Evolutionary conservation across 2,329 filamentous ascomycete species (phyloP).

Genomic region (Plectosphaerella cucumerina): DNA sequence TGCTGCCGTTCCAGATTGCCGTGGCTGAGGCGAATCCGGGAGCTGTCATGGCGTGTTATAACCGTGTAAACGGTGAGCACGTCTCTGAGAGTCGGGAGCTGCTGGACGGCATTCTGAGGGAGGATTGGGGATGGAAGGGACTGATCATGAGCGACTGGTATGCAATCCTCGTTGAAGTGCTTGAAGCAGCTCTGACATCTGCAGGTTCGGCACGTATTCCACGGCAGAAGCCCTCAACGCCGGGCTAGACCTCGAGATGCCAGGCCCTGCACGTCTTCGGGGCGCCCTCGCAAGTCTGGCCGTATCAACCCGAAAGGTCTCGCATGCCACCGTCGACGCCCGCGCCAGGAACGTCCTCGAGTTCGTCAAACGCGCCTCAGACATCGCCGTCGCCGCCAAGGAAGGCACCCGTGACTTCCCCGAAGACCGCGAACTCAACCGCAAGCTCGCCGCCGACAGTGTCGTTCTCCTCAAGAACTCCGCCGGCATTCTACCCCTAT

Average conservation of each 20-base stretch:
- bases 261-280: slow-evolving; percentile 42
- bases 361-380: slow-evolving; percentile 51
- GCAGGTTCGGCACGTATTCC: slow-evolving; percentile 46
- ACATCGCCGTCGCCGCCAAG: slow-evolving; percentile 34
- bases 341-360: slow-evolving; percentile 52
- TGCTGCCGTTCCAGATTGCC: slow-evolving; percentile 53
- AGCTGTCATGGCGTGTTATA: slow-evolving; percentile 54
- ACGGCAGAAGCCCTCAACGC: slow-evolving; percentile 43
- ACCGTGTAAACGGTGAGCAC: slow-evolving; percentile 29
- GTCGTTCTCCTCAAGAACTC: slow-evolving; percentile 76
- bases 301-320: neutral
- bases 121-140: slow-evolving; percentile 54
- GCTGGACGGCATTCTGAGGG: slow-evolving; percentile 40
- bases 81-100: slow-evolving; percentile 31
- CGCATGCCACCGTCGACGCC: slow-evolving; percentile 39
- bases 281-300: neutral
- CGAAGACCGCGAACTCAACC: slow-evolving; percentile 56
- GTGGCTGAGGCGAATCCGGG: slow-evolving; percentile 46
- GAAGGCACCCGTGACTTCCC: slow-evolving; percentile 29
- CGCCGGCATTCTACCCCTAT: slow-evolving; percentile 54
- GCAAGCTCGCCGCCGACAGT: slow-evolving; percentile 54
- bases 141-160: slow-evolving; percentile 56
- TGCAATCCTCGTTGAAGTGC: slow-evolving; percentile 13
- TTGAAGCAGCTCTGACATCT: neutral
- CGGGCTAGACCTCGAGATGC: slow-evolving; percentile 57